Evolutionary conservation across 306 rosid species (phyloP).

Genomic region (Abrus pulchellus): DNA sequence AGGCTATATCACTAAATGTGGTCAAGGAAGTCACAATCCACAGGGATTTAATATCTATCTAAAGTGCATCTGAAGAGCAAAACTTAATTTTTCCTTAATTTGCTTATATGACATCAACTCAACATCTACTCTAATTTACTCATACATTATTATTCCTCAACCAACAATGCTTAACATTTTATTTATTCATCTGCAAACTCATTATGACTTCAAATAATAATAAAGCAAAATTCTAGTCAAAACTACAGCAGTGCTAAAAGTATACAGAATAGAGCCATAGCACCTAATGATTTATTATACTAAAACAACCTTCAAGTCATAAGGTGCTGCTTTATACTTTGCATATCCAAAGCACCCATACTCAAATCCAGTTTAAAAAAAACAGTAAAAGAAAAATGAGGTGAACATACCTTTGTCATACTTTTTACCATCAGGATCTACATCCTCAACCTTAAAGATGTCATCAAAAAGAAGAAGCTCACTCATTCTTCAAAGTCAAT

Average conservation of each 20-base stretch:
- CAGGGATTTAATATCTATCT: not conserved
- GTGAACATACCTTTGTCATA: conserved; percentile 75
- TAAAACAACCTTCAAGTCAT: conserved; percentile 3
- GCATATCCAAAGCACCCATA: conserved; percentile 24
- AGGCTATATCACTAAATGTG: conserved; percentile 10
- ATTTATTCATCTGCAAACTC: conserved; percentile 6
- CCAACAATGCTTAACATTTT: not conserved
- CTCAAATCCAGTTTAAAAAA: not conserved
- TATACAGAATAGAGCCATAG: not conserved
- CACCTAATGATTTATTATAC: not conserved
- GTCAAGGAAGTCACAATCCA: conserved; percentile 21
- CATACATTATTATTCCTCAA: not conserved
- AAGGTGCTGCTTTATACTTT: conserved; percentile 13
- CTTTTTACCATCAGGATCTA: conserved; percentile 91
- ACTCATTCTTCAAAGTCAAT: conserved; percentile 60
- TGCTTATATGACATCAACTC: not conserved
- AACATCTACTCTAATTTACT: conserved; percentile 3
- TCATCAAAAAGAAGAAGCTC: conserved; percentile 81
- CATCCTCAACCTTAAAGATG: conserved; percentile 62
- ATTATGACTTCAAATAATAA: not conserved
- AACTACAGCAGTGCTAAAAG: conserved; percentile 6
- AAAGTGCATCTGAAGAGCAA: conserved; percentile 6
- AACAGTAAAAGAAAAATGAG: not conserved
- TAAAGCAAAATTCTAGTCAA: conserved; percentile 8
- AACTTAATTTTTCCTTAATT: conserved; percentile 4